Evolutionary conservation across 208 protist species (phyloP).

Genomic region (Tritrichomonas foetus): DNA sequence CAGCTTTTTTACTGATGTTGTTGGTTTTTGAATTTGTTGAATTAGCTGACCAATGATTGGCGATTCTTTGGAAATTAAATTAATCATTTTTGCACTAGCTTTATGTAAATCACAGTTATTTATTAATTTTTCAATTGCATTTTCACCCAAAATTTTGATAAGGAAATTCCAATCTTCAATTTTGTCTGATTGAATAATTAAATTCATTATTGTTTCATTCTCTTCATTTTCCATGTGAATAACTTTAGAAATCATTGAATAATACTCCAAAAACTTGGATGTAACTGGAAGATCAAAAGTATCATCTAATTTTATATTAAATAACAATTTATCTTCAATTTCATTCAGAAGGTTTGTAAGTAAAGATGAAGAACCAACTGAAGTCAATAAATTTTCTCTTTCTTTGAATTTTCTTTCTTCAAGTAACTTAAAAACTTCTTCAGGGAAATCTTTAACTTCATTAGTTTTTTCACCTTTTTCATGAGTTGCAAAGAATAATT

Average conservation of each 20-base stretch:
- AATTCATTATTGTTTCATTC: background rate
- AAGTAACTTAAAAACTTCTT: too few relatives aligned
- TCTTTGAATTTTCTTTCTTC: background rate
- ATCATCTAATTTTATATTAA: background rate
- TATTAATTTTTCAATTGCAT: background rate
- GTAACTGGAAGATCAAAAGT: too few relatives aligned
- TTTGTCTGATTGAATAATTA: background rate
- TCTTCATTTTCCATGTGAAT: too few relatives aligned
- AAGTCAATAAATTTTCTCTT: background rate
- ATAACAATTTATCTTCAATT: background rate
- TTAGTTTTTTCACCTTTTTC: background rate
- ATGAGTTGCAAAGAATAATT: background rate
- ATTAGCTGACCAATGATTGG: background rate
- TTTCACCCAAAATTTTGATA: background rate
- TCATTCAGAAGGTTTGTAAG: background rate
- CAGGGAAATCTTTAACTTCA: too few relatives aligned
- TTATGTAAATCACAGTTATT: background rate
- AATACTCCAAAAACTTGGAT: too few relatives aligned
- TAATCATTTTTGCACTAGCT: background rate
- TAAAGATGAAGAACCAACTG: background rate
- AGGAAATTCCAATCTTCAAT: background rate
- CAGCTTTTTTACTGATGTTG: background rate
- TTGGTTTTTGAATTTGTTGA: too few relatives aligned
- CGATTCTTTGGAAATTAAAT: background rate
- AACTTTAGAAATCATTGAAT: too few relatives aligned